Evolutionary conservation across 2,329 filamentous ascomycete species (phyloP).

Genomic region (Aotearoamyces nothofagi): DNA sequence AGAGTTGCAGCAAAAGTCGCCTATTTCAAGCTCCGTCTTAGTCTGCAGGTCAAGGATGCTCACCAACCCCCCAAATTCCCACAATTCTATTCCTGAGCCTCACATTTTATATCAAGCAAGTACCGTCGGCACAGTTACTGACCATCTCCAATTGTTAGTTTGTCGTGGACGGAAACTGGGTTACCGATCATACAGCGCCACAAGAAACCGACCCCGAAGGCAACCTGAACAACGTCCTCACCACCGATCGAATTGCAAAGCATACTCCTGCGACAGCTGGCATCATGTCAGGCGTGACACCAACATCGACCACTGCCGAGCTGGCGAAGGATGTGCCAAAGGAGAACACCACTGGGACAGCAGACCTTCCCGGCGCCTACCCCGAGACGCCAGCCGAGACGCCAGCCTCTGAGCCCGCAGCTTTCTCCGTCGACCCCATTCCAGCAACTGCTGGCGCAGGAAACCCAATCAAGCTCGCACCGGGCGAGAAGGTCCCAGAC

Average conservation of each 20-base stretch:
- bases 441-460: slow-evolving; percentile 48
- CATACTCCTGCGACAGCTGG: slow-evolving; percentile 28
- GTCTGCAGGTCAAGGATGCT: too few species aligned
- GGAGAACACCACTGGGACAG: slow-evolving; percentile 30
- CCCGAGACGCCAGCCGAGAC: slow-evolving; percentile 58
- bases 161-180: slow-evolving; percentile 87
- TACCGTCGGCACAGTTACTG: too few species aligned
- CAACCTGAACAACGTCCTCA: slow-evolving; percentile 88
- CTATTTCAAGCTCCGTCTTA: too few species aligned
- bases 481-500: slow-evolving; percentile 70
- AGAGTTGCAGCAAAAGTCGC: too few species aligned
- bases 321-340: slow-evolving; percentile 54
- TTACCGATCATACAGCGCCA: slow-evolving; percentile 63
- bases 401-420: slow-evolving; percentile 24
- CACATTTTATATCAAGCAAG: too few species aligned
- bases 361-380: slow-evolving; percentile 49
- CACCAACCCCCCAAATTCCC: too few species aligned
- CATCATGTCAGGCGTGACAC: slow-evolving; percentile 51
- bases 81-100: too few species aligned
- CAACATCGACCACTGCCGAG: slow-evolving; percentile 55
- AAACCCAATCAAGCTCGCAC: slow-evolving; percentile 67
- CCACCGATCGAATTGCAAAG: slow-evolving; percentile 50
- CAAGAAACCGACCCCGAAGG: slow-evolving; percentile 70
- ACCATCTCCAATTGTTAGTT: slow-evolving; percentile 46
- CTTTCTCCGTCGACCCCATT: slow-evolving; percentile 39